phyloP scores from a whole-genome alignment of 2,329 filamentous ascomycete species.

The Paecilomyces fulvus region DNA sequence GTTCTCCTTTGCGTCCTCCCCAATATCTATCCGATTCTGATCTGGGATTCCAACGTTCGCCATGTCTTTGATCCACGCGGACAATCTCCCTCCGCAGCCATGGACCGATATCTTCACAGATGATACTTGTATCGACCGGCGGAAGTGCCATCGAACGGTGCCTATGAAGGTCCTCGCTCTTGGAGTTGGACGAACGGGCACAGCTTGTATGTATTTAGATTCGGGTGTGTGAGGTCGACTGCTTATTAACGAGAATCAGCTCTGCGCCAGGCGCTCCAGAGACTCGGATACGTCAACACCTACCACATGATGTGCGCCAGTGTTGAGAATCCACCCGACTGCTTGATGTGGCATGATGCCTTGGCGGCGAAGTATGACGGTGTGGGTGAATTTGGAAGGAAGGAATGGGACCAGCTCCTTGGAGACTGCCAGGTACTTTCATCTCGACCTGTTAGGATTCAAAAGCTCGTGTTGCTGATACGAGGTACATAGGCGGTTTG shows the following conservation, averaged over 20 bases:
- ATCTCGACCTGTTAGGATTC: not conserved
- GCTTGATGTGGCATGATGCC: conserved; percentile 62
- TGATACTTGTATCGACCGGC: conserved; percentile 60
- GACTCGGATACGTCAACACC: conserved; percentile 58
- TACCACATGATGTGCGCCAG: conserved; percentile 68
- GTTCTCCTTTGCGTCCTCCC: not conserved
- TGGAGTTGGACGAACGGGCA: conserved; percentile 62
- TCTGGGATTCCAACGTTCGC: conserved; percentile 7
- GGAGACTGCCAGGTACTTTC: conserved; percentile 47
- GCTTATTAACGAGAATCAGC: not conserved
- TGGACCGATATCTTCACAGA: conserved; percentile 45
- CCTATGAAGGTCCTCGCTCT: conserved; percentile 66
- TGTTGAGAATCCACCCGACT: conserved; percentile 60
- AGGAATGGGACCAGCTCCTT: conserved; percentile 62
- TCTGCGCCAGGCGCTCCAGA: conserved; percentile 51
- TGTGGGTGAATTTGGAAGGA: conserved; percentile 53
- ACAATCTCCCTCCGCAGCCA: conserved; percentile 33
- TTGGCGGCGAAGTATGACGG: conserved; percentile 55
- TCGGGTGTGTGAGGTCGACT: not conserved
- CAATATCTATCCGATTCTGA: not conserved
- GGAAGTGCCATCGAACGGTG: conserved; percentile 56
- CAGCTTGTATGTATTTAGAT: conserved; percentile 48
- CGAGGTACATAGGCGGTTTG: conserved; percentile 46
- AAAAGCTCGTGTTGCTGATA: conserved; percentile 5
- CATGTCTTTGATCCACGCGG: conserved; percentile 29